A percentile compares a stretch with the other conserved stretches of the same genome.
Conservation (phyloP, 73 alveolate genomes). For the Paramecium caudatum region DNA sequence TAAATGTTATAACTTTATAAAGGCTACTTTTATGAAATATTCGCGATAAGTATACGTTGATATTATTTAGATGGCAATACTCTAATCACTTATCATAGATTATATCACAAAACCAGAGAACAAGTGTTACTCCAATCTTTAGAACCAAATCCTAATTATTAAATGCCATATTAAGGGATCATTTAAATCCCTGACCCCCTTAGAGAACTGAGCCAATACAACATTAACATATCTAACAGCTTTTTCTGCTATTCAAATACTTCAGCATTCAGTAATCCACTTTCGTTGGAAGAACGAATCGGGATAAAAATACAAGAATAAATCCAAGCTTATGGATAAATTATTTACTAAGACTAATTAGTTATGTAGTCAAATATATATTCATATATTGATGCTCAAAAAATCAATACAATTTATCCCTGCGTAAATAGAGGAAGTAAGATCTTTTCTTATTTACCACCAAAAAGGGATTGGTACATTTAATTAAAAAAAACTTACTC, state of each 20-base stretch:
- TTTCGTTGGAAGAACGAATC: not conserved
- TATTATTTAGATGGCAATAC: not conserved
- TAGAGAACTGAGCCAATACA: not conserved
- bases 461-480: not conserved
- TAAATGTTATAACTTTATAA: not conserved
- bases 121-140: not conserved
- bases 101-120: not conserved
- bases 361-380: not conserved
- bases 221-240: not conserved
- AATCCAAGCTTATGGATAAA: not conserved
- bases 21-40: conserved; percentile 1
- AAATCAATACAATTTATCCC: not conserved
- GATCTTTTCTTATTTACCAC: not conserved
- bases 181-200: conserved; percentile 19
- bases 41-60: not conserved
- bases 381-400: not conserved
- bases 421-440: not conserved
- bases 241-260: conserved; percentile 13
- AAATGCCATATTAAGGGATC: conserved; percentile 1
- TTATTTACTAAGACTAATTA: not conserved
- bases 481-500: not conserved
- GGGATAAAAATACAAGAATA: not conserved
- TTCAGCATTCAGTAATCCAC: not conserved
- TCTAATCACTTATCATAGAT: not conserved
- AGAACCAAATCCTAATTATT: not conserved